Evolutionary conservation across 139 green algal genomes (phyloP).

Genomic region (Zygnema circumcarinatum): DNA sequence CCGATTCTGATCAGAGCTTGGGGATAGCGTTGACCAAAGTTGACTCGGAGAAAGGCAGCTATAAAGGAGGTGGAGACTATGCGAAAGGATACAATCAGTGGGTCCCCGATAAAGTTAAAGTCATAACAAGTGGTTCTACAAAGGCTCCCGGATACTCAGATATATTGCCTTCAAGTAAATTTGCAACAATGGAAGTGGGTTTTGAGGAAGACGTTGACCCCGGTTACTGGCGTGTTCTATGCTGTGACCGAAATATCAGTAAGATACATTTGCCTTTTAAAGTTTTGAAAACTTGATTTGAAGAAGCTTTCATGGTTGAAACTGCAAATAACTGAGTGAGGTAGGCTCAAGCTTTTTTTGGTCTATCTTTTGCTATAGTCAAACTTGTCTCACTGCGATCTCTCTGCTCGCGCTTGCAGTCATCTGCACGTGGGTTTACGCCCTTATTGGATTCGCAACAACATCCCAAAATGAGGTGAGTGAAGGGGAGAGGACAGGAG

Average conservation of each 20-base stretch:
- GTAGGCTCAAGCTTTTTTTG: no score
- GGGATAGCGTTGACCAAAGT: neutral
- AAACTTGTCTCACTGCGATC: no score
- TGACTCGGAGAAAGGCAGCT: neutral
- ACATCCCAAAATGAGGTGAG: neutral
- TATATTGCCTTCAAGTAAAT: neutral
- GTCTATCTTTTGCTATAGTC: no score
- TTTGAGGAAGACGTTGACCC: neutral
- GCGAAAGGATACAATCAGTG: no score
- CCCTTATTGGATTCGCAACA: neutral
- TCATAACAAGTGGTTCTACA: neutral
- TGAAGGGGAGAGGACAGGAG: no score
- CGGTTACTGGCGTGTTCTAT: neutral
- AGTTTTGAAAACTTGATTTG: no score
- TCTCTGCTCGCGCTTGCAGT: no score
- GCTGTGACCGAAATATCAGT: neutral
- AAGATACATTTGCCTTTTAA: neutral
- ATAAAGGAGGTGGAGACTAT: neutral
- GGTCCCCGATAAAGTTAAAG: neutral
- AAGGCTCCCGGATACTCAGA: neutral
- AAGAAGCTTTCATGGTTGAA: no score
- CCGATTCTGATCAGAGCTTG: neutral
- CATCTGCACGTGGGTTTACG: neutral
- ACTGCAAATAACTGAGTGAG: no score
- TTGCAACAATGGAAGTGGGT: neutral